phyloP scores from a whole-genome alignment of 2,329 filamentous ascomycete species.

The Clathrospora elynae region DNA sequence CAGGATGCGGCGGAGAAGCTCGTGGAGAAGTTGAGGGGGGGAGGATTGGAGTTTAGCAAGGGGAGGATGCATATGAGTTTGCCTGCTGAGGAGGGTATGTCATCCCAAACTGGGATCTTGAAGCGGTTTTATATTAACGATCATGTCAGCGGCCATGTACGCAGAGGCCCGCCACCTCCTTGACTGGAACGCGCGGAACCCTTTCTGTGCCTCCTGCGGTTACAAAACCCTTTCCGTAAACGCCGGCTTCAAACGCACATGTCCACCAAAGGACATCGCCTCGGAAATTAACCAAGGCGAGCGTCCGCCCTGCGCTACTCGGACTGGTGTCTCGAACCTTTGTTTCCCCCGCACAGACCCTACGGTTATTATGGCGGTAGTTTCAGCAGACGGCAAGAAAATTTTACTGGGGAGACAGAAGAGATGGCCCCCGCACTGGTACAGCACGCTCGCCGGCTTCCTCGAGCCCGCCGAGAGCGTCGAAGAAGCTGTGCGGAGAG shows the following conservation, averaged over 20 bases:
- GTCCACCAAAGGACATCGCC: constrained; percentile 70
- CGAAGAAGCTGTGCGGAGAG: constrained; percentile 57
- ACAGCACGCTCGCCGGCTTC: constrained; percentile 74
- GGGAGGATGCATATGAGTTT: constrained; percentile 68
- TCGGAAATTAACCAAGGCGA: constrained; percentile 52
- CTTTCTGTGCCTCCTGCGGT: constrained; percentile 89
- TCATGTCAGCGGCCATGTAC: constrained; percentile 77
- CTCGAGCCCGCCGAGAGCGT: constrained; percentile 58
- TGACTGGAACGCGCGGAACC: constrained; percentile 94
- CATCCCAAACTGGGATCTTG: not conserved
- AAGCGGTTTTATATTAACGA: constrained; percentile 1
- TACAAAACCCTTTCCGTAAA: constrained; percentile 78
- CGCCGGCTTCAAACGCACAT: constrained; percentile 79
- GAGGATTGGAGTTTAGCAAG: constrained; percentile 68
- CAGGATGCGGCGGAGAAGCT: constrained; percentile 67
- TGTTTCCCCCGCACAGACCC: constrained; percentile 92
- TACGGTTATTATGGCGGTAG: constrained; percentile 91
- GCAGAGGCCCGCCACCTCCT: constrained; percentile 85
- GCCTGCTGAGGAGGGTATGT: constrained; percentile 64
- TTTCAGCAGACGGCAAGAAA: constrained; percentile 77
- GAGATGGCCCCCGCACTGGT: constrained; percentile 83
- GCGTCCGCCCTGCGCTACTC: constrained; percentile 76
- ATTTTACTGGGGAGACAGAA: constrained; percentile 84
- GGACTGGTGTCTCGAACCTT: constrained; percentile 86
- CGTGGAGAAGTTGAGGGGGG: constrained; percentile 63